Percentiles rank a stretch among this genome's conserved stretches.
phyloP scores from a whole-genome alignment of 2,329 filamentous ascomycete species.

The Diaporthe ampelina region DNA sequence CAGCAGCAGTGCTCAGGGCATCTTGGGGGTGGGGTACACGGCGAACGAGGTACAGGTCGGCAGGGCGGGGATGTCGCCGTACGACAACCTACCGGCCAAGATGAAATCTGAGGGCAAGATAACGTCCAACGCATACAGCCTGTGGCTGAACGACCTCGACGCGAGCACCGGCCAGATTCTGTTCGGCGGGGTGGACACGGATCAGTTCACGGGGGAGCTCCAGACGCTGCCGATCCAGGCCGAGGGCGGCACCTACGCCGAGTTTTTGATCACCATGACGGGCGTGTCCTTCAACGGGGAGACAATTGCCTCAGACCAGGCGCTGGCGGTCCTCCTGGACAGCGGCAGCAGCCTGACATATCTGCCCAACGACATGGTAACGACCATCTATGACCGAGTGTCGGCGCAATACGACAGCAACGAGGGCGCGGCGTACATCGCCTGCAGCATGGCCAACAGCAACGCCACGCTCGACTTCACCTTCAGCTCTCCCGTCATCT shows the following conservation, averaged over 20 bases:
- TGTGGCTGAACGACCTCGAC: constrained; percentile 82
- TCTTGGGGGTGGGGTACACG: constrained; percentile 87
- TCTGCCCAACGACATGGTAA: constrained; percentile 69
- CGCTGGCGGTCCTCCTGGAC: constrained; percentile 77
- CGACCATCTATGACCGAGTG: constrained; percentile 70
- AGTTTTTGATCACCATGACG: constrained; percentile 80
- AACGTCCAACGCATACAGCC: constrained; percentile 76
- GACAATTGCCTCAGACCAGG: constrained; percentile 61
- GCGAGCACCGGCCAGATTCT: constrained; percentile 76
- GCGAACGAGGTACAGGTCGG: constrained; percentile 82
- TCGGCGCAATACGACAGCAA: constrained; percentile 69
- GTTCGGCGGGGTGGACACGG: constrained; percentile 81
- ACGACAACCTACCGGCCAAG: constrained; percentile 78
- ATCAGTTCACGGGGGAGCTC: constrained; percentile 73
- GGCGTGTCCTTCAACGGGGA: constrained; percentile 61
- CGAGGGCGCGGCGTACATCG: constrained; percentile 71
- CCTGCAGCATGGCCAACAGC: constrained; percentile 64
- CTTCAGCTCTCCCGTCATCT: constrained; percentile 68
- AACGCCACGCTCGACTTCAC: constrained; percentile 63
- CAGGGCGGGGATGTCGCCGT: constrained; percentile 65
- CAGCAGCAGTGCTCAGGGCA: constrained; percentile 74
- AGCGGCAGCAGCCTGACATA: constrained; percentile 78
- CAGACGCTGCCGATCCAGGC: constrained; percentile 77
- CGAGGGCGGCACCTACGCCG: constrained; percentile 63
- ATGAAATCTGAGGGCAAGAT: constrained; percentile 74